phyloP scores from a whole-genome alignment of 1,284 basidiomycete genomes.

The Termitomyces sp. region DNA sequence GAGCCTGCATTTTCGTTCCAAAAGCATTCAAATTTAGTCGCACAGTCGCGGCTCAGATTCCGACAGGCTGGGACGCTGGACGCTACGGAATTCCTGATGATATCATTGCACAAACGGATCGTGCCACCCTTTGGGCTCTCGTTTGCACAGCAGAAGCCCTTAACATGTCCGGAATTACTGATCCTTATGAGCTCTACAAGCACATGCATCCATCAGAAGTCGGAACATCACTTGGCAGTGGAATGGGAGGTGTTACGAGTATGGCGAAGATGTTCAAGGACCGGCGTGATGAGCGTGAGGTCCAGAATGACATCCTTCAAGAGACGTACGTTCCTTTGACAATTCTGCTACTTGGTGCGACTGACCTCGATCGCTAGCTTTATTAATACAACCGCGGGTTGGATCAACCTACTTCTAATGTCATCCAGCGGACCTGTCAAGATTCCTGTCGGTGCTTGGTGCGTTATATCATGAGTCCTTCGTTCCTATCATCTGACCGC shows the following conservation, averaged over 20 bases:
- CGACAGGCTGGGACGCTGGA: constrained; percentile 94
- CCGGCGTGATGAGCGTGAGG: constrained; percentile 93
- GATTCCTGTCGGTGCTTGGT: constrained; percentile 98
- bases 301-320: constrained; percentile 97
- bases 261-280: constrained; percentile 98
- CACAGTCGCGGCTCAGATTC: constrained; percentile 92
- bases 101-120: constrained; percentile 92
- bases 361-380: constrained; percentile 47
- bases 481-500: constrained; percentile 6
- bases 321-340: constrained; percentile 75
- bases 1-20: constrained; percentile 88
- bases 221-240: constrained; percentile 87
- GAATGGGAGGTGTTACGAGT: constrained; percentile 94
- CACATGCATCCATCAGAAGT: constrained; percentile 96
- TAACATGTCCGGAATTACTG: constrained; percentile 95
- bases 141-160: constrained; percentile 93
- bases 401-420: constrained; percentile 92
- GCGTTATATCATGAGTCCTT: constrained; percentile 22
- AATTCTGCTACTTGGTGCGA: neutral
- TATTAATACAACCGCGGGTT: constrained; percentile 97
- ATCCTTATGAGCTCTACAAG: constrained; percentile 96
- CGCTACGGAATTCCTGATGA: constrained; percentile 98
- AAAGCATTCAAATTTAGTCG: constrained; percentile 96
- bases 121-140: constrained; percentile 95
- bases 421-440: constrained; percentile 97